A percentile compares a stretch with the other conserved stretches of the same genome.
These are phyloP conservation scores for Tolypocladium tropicale DNA, from an alignment of 2,329 filamentous ascomycete genomes.

Conservation along the genomic window DNA sequence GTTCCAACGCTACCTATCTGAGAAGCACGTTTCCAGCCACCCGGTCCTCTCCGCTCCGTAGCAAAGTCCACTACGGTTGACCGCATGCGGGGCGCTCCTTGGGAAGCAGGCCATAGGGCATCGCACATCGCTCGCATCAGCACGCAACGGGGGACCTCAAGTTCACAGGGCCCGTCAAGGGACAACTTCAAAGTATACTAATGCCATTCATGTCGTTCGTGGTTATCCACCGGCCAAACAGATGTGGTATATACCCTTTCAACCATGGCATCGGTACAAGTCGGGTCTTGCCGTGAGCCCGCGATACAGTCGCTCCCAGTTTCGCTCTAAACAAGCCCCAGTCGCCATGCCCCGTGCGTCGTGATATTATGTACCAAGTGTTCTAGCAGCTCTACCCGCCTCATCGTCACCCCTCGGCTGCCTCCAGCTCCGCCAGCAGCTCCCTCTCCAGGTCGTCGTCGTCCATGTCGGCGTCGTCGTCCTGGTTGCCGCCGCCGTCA, in stretches of 20 bases:
- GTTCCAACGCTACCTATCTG: too few relatives aligned
- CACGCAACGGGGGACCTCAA: not conserved
- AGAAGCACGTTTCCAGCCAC: too few relatives aligned
- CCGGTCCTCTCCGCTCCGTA: too few relatives aligned
- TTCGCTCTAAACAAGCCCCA: not conserved
- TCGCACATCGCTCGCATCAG: not conserved
- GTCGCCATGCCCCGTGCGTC: not conserved
- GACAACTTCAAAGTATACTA: too few relatives aligned
- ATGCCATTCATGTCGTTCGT: not conserved
- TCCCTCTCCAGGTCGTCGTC: slow-evolving; percentile 51
- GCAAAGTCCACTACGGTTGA: too few relatives aligned
- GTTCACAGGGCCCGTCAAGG: not conserved
- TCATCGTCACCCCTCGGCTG: slow-evolving; percentile 15
- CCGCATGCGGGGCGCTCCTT: too few relatives aligned
- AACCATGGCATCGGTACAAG: not conserved
- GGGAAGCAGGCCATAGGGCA: too few relatives aligned
- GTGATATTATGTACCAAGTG: not conserved
- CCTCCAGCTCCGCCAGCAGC: slow-evolving; percentile 49
- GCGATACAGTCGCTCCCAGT: not conserved
- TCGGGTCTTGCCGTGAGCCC: not conserved
- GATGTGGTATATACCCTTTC: not conserved
- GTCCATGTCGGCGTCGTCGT: slow-evolving; percentile 30
- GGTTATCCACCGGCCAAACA: not conserved
- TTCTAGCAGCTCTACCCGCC: not conserved
- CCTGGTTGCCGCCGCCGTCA: slow-evolving; percentile 11